phyloP scores from a whole-genome alignment of 352 stramenopile species.

The Pythium periplocum region DNA sequence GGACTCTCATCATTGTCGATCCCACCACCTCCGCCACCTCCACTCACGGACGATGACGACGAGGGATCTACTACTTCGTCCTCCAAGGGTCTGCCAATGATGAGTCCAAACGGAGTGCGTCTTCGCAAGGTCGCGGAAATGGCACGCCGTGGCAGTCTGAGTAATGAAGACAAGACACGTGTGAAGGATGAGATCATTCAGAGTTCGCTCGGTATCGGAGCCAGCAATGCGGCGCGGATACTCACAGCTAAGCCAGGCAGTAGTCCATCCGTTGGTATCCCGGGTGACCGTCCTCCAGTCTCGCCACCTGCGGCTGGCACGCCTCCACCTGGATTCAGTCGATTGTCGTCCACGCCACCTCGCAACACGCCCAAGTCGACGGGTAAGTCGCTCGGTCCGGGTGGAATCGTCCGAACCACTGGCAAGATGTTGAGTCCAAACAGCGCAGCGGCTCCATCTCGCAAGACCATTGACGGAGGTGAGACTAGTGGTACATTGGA shows the following conservation, averaged over 20 bases:
- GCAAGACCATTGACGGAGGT: no score
- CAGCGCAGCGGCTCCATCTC: slow-evolving; percentile 7
- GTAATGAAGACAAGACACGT: slow-evolving; percentile 78
- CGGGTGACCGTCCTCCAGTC: slow-evolving; percentile 22
- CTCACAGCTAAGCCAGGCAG: slow-evolving; percentile 36
- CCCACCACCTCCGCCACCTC: slow-evolving; percentile 51
- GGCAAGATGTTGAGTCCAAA: slow-evolving; percentile 22
- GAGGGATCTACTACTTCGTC: slow-evolving; percentile 55
- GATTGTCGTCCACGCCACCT: slow-evolving; percentile 28
- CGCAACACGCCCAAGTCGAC: slow-evolving; percentile 47
- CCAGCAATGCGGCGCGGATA: slow-evolving; percentile 54
- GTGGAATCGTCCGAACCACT: slow-evolving; percentile 49
- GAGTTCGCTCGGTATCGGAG: slow-evolving; percentile 70
- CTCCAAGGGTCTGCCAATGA: slow-evolving; percentile 67
- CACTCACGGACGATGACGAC: slow-evolving; percentile 62
- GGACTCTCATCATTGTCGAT: slow-evolving; percentile 53
- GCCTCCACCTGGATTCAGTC: slow-evolving; percentile 45
- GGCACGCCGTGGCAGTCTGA: slow-evolving; percentile 69
- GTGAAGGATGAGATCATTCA: slow-evolving; percentile 87
- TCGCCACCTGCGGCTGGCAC: slow-evolving; percentile 12
- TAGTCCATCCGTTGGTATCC: slow-evolving; percentile 15
- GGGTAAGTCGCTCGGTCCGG: slow-evolving; percentile 39
- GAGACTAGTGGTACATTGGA: slow-evolving; percentile 26
- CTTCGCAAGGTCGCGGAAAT: slow-evolving; percentile 77
- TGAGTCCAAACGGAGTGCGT: slow-evolving; percentile 74